phyloP scores from a whole-genome alignment of 2,329 filamentous ascomycete genomes.

The Rachicladosporium sp. region DNA sequence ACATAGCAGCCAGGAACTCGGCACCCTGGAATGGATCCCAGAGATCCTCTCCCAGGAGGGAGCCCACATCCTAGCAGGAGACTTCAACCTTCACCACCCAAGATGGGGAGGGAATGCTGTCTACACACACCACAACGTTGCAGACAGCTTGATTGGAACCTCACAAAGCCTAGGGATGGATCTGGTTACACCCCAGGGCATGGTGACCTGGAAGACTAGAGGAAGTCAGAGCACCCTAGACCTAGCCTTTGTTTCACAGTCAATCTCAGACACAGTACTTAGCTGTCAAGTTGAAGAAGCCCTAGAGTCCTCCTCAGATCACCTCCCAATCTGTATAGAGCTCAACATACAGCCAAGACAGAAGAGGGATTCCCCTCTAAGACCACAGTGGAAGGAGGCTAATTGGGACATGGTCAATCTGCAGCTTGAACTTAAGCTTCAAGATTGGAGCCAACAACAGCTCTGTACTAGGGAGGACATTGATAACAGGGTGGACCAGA shows the following conservation, averaged over 20 bases:
- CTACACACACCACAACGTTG: neutral
- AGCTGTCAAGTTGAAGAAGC: neutral
- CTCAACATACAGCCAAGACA: no score
- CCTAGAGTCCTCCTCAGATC: neutral
- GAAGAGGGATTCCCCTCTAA: no score
- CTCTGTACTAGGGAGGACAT: no score
- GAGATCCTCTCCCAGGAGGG: no score
- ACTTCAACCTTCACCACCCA: constrained; percentile 2
- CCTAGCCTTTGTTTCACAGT: neutral
- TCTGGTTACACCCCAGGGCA: neutral
- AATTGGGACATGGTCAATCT: no score
- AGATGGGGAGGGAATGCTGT: neutral
- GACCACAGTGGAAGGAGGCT: no score
- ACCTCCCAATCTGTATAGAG: constrained; percentile 4
- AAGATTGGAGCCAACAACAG: no score
- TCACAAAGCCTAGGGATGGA: neutral
- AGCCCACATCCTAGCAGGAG: neutral
- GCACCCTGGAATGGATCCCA: no score
- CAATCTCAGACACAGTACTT: neutral
- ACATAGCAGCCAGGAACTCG: neutral
- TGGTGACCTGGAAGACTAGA: neutral
- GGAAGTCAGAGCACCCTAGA: neutral
- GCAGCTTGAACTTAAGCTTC: no score
- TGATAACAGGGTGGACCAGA: no score
- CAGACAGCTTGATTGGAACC: neutral